These are phyloP conservation scores for Amanita pallidorosea DNA, from an alignment of 768 basidiomycete genomes.

Conservation along the genomic window DNA sequence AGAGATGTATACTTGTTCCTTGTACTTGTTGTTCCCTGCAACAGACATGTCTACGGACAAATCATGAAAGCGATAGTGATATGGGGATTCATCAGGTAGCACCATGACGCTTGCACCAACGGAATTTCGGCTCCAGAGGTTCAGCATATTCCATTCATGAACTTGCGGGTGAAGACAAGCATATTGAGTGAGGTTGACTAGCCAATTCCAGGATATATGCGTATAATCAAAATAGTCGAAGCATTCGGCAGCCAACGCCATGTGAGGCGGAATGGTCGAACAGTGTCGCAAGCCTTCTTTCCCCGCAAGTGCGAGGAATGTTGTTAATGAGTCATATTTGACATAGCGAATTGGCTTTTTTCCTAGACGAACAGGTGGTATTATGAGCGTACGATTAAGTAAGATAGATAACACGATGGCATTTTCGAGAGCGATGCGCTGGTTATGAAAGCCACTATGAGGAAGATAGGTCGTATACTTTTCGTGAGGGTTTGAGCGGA, in stretches of 20 bases:
- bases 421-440: slow-evolving; percentile 81
- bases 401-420: slow-evolving; percentile 61
- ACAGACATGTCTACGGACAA: slow-evolving; percentile 16
- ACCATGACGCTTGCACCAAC: slow-evolving; percentile 26
- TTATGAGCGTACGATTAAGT: slow-evolving; percentile 67
- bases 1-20: slow-evolving; percentile 29
- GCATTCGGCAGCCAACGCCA: slow-evolving; percentile 44
- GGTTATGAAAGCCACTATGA: slow-evolving; percentile 80
- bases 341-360: slow-evolving; percentile 48
- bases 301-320: slow-evolving; percentile 32
- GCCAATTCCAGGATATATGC: slow-evolving; percentile 57
- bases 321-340: slow-evolving; percentile 37
- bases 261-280: slow-evolving; percentile 19
- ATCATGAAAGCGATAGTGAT: slow-evolving; percentile 58
- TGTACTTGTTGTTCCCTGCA: slow-evolving; percentile 24
- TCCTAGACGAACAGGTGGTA: slow-evolving; percentile 69
- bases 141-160: slow-evolving; percentile 38
- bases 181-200: slow-evolving; percentile 43
- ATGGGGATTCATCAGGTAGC: slow-evolving; percentile 44
- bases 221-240: slow-evolving; percentile 50
- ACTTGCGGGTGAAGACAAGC: slow-evolving; percentile 29
- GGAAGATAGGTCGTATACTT: slow-evolving; percentile 67
- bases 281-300: slow-evolving; percentile 48
- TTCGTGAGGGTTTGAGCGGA: slow-evolving; percentile 17
- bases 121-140: slow-evolving; percentile 33